Evolutionary conservation across 148 eudicot species (phyloP).

Genomic region (Diospyros kaki): DNA sequence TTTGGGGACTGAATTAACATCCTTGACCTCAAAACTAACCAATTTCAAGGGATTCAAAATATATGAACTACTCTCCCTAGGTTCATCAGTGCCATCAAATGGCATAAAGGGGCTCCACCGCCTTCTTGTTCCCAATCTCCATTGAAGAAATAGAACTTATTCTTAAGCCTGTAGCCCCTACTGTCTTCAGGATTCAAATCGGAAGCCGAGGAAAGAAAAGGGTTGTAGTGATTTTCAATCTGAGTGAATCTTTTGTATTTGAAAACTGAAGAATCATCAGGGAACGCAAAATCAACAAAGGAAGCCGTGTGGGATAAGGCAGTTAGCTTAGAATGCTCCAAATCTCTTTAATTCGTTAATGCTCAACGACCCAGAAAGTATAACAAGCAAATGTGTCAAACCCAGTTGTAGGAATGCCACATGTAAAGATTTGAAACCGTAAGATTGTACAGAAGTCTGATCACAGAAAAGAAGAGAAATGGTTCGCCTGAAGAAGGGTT

Average conservation of each 20-base stretch:
- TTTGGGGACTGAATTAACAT: constrained; percentile 8
- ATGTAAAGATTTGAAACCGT: too few species aligned
- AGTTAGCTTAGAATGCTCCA: constrained; percentile 4
- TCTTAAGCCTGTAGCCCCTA: constrained; percentile 8
- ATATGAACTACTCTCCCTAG: not conserved
- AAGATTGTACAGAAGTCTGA: too few species aligned
- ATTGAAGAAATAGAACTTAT: constrained; percentile 17
- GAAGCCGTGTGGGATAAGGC: not conserved
- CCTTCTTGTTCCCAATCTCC: constrained; percentile 22
- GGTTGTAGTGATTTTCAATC: constrained; percentile 11
- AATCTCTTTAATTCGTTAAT: not conserved
- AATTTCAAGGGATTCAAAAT: constrained; percentile 8
- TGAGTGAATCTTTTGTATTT: constrained; percentile 10
- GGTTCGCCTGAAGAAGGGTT: too few species aligned
- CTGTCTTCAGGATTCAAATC: constrained; percentile 14
- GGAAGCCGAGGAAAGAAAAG: constrained; percentile 15
- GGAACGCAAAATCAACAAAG: constrained; percentile 10
- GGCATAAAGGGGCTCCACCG: constrained; percentile 20
- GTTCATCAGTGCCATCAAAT: constrained; percentile 20
- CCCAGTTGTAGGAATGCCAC: too few species aligned
- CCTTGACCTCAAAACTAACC: constrained; percentile 14
- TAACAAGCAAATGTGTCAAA: too few species aligned
- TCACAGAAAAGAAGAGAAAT: too few species aligned
- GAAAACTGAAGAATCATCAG: constrained; percentile 4
- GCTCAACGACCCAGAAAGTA: too few species aligned